Base-by-base conservation (phyloP, 345 rosid species). In the Carallia pectinifolia region DNA sequence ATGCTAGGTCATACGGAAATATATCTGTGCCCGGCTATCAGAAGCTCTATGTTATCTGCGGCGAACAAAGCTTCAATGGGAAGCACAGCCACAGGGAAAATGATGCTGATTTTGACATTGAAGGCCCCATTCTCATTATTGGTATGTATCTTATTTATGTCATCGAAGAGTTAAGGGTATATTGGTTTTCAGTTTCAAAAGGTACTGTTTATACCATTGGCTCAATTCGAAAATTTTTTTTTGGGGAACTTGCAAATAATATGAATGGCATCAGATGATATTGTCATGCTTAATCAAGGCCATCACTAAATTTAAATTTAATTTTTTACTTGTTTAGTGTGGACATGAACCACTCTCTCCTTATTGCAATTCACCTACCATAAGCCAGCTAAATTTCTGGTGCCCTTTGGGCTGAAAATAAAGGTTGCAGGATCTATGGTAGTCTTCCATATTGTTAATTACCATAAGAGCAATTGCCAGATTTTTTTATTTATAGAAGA, bases 21-120 rank as follows among this genome's bases (percentile, higher is more conserved):
- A 83, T 54, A 81, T 47, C 73, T 47, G 65, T 76, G 71, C 81
- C 82, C 4, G 72, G 80, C 81, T 81, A 76, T 76, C 84, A 76
- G 79, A 83, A 81, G 75, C 81, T 83, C 16, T 83, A 79, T 61
- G 74, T 81, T 53, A 68, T 83, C 79, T 81, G 68, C 60, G 84
- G 82, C 37, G 67, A 76, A 81, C 84, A 81, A 73, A 76, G 64
- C 71, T 71, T 61, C 61, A 66, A 74, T 55, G 76, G 68, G 66
- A 71, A 78, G 70, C 63, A 74, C 62, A 50, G 69, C 34, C 36
- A 15, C 52, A 23, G 56, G 56, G 79, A 59, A 58, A 48, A 60
- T 34, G 44, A 60, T 65, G 61, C 63, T n/a, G 76, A 74, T 69
- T 27, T 48, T 47, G 73, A 72, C 39, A 40, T 38, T 54, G 64